A percentile compares a stretch with the other conserved stretches of the same genome.
phyloP scores from a whole-genome alignment of 768 basidiomycete species.

The Auriscalpium orientale region DNA sequence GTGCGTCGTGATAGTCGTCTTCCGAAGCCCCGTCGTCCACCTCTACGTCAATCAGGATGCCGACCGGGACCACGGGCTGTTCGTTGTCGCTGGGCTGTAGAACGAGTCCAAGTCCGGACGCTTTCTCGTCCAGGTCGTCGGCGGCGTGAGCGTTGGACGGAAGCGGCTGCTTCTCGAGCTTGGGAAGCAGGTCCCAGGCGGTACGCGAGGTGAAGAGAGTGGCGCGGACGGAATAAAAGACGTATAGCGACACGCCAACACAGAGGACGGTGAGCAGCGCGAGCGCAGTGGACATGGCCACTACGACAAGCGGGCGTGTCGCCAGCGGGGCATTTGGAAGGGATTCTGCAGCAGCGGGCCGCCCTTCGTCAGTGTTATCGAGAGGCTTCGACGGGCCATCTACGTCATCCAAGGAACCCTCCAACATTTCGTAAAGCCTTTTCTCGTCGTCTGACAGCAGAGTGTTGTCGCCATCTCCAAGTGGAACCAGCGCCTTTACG shows the following conservation, averaged over 20 bases:
- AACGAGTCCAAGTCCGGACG: background rate
- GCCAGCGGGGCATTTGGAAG: background rate
- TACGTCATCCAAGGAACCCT: slow-evolving; percentile 14
- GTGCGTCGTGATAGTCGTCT: slow-evolving; percentile 2
- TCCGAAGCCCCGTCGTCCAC: slow-evolving; percentile 1
- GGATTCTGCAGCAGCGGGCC: background rate
- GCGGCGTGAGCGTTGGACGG: slow-evolving; percentile 4
- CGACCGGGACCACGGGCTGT: background rate
- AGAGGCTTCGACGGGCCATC: slow-evolving; percentile 13
- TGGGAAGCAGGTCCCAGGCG: slow-evolving; percentile 16
- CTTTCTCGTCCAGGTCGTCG: slow-evolving; percentile 1
- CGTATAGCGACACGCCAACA: slow-evolving; percentile 1
- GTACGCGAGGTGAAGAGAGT: slow-evolving; percentile 4
- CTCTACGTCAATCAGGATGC: slow-evolving; percentile 6
- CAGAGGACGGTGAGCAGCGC: slow-evolving; percentile 1
- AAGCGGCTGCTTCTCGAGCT: slow-evolving; percentile 13
- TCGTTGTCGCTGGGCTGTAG: background rate
- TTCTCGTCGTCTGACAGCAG: slow-evolving; percentile 21
- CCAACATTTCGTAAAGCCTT: slow-evolving; percentile 19
- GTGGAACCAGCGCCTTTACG: slow-evolving; percentile 24
- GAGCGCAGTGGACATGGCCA: background rate
- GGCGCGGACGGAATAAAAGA: background rate
- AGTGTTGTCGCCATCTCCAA: slow-evolving; percentile 11
- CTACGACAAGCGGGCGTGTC: background rate
- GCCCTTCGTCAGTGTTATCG: background rate